Evolutionary conservation across 768 basidiomycete species (phyloP).

Genomic region (Exsudoporus frostii): DNA sequence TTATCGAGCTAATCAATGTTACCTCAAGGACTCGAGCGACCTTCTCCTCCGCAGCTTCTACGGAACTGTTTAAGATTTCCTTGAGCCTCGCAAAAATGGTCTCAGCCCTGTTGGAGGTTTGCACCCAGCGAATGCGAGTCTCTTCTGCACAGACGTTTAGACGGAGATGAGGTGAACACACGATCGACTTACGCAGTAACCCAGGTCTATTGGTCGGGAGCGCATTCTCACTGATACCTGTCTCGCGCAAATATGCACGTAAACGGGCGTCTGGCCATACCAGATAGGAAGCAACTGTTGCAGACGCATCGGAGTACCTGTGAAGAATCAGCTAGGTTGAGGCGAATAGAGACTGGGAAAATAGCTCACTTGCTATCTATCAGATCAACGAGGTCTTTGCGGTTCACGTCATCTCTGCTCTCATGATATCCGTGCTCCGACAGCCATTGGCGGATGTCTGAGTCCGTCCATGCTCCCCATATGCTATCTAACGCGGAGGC

Average conservation of each 20-base stretch:
- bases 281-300: slow-evolving; percentile 61
- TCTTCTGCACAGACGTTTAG: slow-evolving; percentile 47
- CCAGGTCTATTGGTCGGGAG: slow-evolving; percentile 66
- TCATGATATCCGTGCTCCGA: slow-evolving; percentile 66
- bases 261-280: slow-evolving; percentile 93
- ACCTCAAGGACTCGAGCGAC: slow-evolving; percentile 47
- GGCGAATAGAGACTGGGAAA: accelerated
- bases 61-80: slow-evolving; percentile 62
- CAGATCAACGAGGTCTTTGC: slow-evolving; percentile 72
- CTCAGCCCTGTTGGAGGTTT: slow-evolving; percentile 56
- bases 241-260: slow-evolving; percentile 81
- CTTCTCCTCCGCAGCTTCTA: slow-evolving; percentile 75
- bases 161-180: not conserved
- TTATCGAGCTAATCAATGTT: not conserved
- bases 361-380: slow-evolving; percentile 66
- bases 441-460: slow-evolving; percentile 70
- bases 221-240: slow-evolving; percentile 66
- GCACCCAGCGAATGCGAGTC: slow-evolving; percentile 75
- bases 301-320: slow-evolving; percentile 52
- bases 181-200: slow-evolving; percentile 61
- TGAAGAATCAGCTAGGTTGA: not conserved
- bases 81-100: slow-evolving; percentile 57
- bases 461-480: slow-evolving; percentile 71
- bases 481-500: slow-evolving; percentile 53
- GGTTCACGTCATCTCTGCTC: slow-evolving; percentile 45